Percentiles rank a stretch among this genome's conserved stretches.
These are phyloP conservation scores for Solanum sejunctum DNA, from an alignment of 257 asterid genomes.

Conservation along the genomic window DNA sequence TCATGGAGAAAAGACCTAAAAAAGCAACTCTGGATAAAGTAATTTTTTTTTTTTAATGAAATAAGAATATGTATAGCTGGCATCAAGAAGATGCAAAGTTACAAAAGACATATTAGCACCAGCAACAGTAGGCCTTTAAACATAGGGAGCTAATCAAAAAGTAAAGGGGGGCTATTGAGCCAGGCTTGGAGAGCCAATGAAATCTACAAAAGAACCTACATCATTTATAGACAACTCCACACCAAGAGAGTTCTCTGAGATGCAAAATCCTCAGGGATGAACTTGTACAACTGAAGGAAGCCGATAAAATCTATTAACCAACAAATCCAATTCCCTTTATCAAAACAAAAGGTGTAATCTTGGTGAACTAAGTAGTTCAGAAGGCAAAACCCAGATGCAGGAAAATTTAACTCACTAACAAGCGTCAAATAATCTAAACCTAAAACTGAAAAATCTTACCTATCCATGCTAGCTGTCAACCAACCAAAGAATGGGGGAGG, in stretches of 20 bases:
- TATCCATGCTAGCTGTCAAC: constrained; percentile 4
- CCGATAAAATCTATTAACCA: too few relatives aligned
- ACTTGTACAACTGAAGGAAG: too few relatives aligned
- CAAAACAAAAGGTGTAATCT: neutral
- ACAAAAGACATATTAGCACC: too few relatives aligned
- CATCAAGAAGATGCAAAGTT: too few relatives aligned
- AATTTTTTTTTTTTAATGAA: too few relatives aligned
- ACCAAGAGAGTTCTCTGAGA: neutral
- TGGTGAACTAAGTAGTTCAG: neutral
- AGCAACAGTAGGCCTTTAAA: too few relatives aligned
- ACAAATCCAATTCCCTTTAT: neutral
- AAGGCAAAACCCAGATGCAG: neutral
- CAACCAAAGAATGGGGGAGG: constrained; percentile 3
- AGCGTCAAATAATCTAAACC: neutral
- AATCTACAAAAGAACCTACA: too few relatives aligned
- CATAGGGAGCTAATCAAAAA: too few relatives aligned
- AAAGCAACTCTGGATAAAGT: too few relatives aligned
- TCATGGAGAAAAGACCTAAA: neutral
- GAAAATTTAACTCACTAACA: neutral
- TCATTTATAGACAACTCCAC: neutral
- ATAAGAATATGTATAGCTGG: too few relatives aligned
- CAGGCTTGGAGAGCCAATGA: too few relatives aligned
- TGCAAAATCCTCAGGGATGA: neutral
- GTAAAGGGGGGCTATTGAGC: too few relatives aligned
- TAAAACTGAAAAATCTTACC: constrained; percentile 1